phyloP scores from a whole-genome alignment of 2,329 filamentous ascomycete species.

The Thelonectria discophora region DNA sequence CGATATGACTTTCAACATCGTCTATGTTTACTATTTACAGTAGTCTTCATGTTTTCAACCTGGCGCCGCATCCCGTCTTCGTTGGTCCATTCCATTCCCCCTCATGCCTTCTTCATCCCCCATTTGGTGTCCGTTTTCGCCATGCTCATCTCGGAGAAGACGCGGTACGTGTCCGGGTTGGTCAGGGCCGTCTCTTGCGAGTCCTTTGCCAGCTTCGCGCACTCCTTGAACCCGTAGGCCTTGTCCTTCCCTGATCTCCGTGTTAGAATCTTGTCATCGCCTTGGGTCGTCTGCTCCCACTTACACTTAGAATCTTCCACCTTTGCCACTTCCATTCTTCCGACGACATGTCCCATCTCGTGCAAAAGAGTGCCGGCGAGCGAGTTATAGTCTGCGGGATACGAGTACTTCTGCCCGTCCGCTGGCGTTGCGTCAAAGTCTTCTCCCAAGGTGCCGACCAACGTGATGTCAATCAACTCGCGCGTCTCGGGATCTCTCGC shows the following conservation, averaged over 20 bases:
- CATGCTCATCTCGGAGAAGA: constrained; percentile 22
- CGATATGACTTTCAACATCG: too few relatives aligned
- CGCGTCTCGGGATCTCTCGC: too few relatives aligned
- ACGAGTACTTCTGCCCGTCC: not conserved
- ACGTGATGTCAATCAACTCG: too few relatives aligned
- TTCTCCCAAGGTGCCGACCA: constrained; percentile 1
- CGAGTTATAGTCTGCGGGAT: constrained; percentile 5
- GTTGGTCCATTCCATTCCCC: not conserved
- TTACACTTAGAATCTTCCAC: constrained; percentile 9
- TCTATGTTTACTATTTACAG: too few relatives aligned
- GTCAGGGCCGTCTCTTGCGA: not conserved
- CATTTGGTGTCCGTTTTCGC: constrained; percentile 8
- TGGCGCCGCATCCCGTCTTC: too few relatives aligned
- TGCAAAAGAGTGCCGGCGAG: constrained; percentile 12
- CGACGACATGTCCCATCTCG: constrained; percentile 18
- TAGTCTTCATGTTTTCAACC: too few relatives aligned
- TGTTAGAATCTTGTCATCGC: not conserved
- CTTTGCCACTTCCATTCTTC: not conserved
- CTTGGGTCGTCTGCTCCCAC: not conserved
- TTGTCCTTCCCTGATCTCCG: not conserved
- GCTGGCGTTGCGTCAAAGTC: not conserved
- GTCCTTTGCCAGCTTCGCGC: not conserved
- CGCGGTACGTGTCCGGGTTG: constrained; percentile 12
- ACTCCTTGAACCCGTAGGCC: constrained; percentile 1
- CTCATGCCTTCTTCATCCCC: constrained; percentile 1